Evolutionary conservation across 345 rosid genomes (phyloP).

Genomic region (Mallotus nudiflorus): DNA sequence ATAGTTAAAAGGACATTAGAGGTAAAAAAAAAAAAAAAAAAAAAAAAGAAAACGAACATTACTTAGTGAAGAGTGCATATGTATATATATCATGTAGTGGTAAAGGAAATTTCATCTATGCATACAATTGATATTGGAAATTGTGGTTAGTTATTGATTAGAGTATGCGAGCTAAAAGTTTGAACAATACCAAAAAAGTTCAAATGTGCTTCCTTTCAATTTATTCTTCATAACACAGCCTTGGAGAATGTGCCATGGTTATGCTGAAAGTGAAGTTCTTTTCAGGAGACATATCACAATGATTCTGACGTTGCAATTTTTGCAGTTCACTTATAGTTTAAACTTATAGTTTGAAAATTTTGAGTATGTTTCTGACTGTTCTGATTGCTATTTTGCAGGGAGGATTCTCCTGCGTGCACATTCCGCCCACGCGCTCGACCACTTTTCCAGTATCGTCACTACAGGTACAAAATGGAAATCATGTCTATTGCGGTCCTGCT

Average conservation of each 20-base stretch:
- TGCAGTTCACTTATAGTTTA: not conserved
- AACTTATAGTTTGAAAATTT: too few relatives aligned
- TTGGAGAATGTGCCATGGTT: not conserved
- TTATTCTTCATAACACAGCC: not conserved
- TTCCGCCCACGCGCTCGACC: conserved; percentile 91
- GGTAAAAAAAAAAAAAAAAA: too few relatives aligned
- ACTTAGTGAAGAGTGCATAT: not conserved
- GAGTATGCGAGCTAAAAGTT: not conserved
- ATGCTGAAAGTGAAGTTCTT: not conserved
- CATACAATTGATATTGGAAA: not conserved
- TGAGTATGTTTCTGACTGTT: conserved; percentile 12
- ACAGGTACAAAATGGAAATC: conserved; percentile 57
- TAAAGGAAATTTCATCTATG: not conserved
- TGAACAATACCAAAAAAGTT: not conserved
- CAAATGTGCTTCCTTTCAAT: not conserved
- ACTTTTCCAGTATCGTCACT: conserved; percentile 96
- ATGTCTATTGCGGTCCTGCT: not conserved
- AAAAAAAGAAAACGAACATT: too few relatives aligned
- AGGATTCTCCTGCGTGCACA: conserved; percentile 80
- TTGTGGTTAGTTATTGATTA: not conserved
- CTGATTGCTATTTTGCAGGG: conserved; percentile 56
- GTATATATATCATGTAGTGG: not conserved
- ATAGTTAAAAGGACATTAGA: too few relatives aligned
- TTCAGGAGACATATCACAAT: not conserved
- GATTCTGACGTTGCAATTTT: not conserved